Conservation (phyloP, 208 protist species). For the Naegleria fowleri region DNA sequence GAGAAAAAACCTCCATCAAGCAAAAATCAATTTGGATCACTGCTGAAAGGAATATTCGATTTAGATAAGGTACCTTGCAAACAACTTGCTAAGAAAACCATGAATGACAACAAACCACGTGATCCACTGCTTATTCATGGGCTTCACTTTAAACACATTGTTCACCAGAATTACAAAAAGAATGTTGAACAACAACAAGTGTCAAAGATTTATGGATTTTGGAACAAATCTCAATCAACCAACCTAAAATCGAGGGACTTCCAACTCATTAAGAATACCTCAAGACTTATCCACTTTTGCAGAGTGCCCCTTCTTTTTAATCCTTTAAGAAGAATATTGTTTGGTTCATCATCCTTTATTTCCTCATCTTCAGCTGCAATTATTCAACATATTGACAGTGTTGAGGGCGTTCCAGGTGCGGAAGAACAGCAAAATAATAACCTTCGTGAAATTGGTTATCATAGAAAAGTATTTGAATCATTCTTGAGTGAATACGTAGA, state of each 20-base stretch:
- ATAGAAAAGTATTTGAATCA: conserved; percentile 23
- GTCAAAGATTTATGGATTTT: background rate
- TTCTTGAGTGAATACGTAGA: conserved; percentile 17
- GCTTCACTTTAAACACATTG: background rate
- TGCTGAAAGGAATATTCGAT: conserved; percentile 2
- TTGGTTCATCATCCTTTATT: background rate
- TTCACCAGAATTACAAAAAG: background rate
- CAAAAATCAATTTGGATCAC: background rate
- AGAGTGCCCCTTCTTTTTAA: background rate
- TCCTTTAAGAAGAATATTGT: background rate
- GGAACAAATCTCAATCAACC: background rate
- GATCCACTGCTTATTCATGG: conserved; percentile 7
- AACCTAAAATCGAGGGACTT: background rate
- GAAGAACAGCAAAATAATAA: background rate
- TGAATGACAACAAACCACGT: background rate
- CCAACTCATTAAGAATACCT: background rate
- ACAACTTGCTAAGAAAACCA: background rate
- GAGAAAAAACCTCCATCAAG: background rate
- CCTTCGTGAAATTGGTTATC: background rate
- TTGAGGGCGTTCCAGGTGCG: background rate
- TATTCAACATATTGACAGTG: background rate
- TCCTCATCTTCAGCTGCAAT: background rate
- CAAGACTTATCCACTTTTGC: background rate
- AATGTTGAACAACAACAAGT: background rate
- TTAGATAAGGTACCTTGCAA: background rate